Evolutionary conservation across 2,329 filamentous ascomycete species (phyloP).

Genomic region (Aspergillus fructus): DNA sequence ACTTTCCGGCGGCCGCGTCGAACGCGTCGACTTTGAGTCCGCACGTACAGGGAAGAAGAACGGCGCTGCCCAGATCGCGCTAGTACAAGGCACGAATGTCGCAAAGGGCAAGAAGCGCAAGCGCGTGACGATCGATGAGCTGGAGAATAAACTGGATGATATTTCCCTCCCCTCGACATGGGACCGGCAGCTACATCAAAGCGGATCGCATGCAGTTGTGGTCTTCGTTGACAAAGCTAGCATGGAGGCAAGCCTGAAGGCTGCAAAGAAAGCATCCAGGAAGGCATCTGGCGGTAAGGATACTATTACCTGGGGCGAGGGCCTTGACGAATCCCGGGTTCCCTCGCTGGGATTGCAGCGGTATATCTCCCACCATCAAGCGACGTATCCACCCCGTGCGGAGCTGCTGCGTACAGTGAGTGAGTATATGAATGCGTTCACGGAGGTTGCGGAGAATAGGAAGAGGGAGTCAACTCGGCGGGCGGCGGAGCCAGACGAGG

Average conservation of each 20-base stretch:
- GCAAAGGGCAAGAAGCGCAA: slow-evolving; percentile 54
- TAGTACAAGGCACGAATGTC: slow-evolving; percentile 20
- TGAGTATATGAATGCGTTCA: slow-evolving; percentile 80
- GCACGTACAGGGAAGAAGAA: slow-evolving; percentile 39
- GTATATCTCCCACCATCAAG: slow-evolving; percentile 65
- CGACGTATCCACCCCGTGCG: slow-evolving; percentile 68
- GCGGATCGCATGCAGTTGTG: slow-evolving; percentile 77
- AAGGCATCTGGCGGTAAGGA: slow-evolving; percentile 57
- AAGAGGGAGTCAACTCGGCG: slow-evolving; percentile 61
- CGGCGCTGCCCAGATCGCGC: slow-evolving; percentile 11
- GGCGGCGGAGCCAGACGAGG: slow-evolving; percentile 82
- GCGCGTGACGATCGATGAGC: slow-evolving; percentile 50
- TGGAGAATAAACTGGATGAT: slow-evolving; percentile 57
- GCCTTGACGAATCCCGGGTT: slow-evolving; percentile 56
- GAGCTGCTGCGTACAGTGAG: slow-evolving; percentile 74
- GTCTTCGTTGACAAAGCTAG: slow-evolving; percentile 81
- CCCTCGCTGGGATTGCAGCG: slow-evolving; percentile 54
- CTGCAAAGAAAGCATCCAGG: slow-evolving; percentile 57
- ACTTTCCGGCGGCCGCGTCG: slow-evolving; percentile 75
- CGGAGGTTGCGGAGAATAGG: slow-evolving; percentile 65
- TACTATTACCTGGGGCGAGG: slow-evolving; percentile 68
- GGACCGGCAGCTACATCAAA: slow-evolving; percentile 67
- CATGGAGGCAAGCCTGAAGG: slow-evolving; percentile 73
- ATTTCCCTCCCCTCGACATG: slow-evolving; percentile 69
- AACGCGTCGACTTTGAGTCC: slow-evolving; percentile 71